Evolutionary conservation across 805 yeast genomes (phyloP), one percentile per base, ranked within the genome.

Genomic region (Candida maesae): DNA sequence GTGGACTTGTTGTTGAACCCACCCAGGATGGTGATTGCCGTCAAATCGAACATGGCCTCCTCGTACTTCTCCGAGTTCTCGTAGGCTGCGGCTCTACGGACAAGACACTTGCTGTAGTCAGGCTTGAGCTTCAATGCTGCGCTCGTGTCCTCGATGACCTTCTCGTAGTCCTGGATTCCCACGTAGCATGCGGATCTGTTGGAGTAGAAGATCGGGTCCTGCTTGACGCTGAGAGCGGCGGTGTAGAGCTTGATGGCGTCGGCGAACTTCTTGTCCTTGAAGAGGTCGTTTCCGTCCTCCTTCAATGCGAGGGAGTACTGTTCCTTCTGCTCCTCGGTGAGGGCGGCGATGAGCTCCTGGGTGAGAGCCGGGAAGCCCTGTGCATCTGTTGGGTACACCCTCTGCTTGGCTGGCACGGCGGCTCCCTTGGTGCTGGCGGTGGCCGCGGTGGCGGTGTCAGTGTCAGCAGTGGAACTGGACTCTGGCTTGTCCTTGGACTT

Each of bases 161-260:
- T 82, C 54, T 86, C 88, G 60, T 78, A 80, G 47, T 89, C 78
- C 49, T 80, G 77, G 51, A 86, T 70, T 8, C 95, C 87, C 38
- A 90, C 84, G 67, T 85, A 85, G 66, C 96, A 91, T 14, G 99
- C 99, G 21, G 98, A 89, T 66, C 97, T 81, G 72, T 93, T 93
- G 47, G 97, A 88, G 68, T 82, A 91, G 68, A 76, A 93, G 26
- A 90, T 84, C 5, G 97, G 89, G 64, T 93, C 97, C 52, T 73
- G 65, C 60, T 83, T 82, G 58, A 87, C 71, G 40, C 71, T 60
- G 52, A 93, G 70, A 10, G 99, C 98, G 42, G 76, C 78, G 32
- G 86, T 63, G 70, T 93, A 93, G 63, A 73, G 82, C 33, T 75
- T 78, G 55, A 89, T 77, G 33, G 98, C 98, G n/a, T 73, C 72